Conservation (phyloP, 768 basidiomycete genomes). For the Lepiota brunneoincarnata region DNA sequence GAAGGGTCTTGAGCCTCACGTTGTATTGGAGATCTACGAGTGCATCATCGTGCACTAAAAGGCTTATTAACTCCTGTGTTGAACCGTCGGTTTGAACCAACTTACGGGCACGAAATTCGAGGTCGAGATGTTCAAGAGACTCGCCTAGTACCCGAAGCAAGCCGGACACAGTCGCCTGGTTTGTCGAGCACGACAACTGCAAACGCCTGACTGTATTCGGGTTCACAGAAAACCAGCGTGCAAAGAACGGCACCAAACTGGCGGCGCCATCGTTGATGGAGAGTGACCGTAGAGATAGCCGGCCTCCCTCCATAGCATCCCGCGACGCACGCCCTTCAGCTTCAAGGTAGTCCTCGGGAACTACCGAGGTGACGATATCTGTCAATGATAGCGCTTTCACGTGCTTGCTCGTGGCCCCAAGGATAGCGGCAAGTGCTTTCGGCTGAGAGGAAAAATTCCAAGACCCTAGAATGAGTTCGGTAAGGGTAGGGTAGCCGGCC, state of each 20-base stretch:
- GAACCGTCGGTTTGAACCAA: neutral
- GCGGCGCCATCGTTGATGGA: conserved; percentile 2
- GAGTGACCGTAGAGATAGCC: neutral
- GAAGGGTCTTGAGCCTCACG: conserved; percentile 5
- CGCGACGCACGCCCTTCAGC: neutral
- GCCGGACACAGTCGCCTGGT: conserved; percentile 1
- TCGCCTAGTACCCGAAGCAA: conserved; percentile 1
- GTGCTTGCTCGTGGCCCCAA: neutral
- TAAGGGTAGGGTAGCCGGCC: neutral
- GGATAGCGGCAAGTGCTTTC: conserved; percentile 1
- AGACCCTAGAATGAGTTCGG: conserved; percentile 7
- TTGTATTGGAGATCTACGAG: conserved; percentile 8
- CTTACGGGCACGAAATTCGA: conserved; percentile 6
- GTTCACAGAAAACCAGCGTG: neutral
- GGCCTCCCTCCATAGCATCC: neutral
- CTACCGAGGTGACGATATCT: conserved; percentile 7
- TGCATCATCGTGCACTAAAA: conserved; percentile 1
- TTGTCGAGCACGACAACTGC: conserved; percentile 6
- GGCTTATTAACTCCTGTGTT: neutral
- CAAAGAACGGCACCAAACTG: conserved; percentile 6
- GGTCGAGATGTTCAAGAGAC: conserved; percentile 8
- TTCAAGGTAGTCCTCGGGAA: neutral
- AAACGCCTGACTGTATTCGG: conserved; percentile 2
- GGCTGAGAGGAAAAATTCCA: conserved; percentile 11
- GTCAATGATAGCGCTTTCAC: neutral